A percentile compares a stretch with the other conserved stretches of the same genome.
These are phyloP conservation scores for Colletotrichum liaoningense DNA, from an alignment of 2,329 filamentous ascomycete genomes.

Conservation along the genomic window DNA sequence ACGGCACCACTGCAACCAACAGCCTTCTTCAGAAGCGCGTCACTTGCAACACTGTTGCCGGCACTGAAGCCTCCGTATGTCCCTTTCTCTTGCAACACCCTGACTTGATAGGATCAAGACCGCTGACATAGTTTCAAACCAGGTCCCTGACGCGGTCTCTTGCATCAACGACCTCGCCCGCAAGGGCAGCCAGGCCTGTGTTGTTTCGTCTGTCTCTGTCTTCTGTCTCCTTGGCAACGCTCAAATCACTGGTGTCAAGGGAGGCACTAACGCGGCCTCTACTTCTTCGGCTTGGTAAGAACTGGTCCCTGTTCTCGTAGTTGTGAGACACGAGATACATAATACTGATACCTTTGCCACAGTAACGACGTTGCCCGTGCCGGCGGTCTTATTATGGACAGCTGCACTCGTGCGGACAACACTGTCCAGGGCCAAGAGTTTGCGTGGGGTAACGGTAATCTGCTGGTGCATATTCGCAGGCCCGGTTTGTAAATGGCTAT, in stretches of 20 bases:
- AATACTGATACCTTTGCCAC: background rate
- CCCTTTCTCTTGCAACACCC: too few species aligned
- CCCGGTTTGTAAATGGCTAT: too few species aligned
- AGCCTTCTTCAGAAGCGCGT: slow-evolving; percentile 13
- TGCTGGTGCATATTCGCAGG: slow-evolving; percentile 12
- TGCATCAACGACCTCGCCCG: slow-evolving; percentile 32
- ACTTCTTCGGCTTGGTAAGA: slow-evolving; percentile 27
- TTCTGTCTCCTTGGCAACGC: slow-evolving; percentile 21
- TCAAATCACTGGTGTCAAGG: slow-evolving; percentile 1
- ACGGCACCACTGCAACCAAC: background rate
- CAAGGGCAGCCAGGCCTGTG: background rate
- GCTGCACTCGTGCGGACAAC: slow-evolving; percentile 32
- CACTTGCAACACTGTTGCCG: slow-evolving; percentile 10
- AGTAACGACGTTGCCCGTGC: slow-evolving; percentile 34
- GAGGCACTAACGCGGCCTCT: background rate
- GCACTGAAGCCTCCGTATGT: slow-evolving; percentile 17
- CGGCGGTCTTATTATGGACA: slow-evolving; percentile 29
- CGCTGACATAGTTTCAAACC: background rate
- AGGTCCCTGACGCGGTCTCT: slow-evolving; percentile 27
- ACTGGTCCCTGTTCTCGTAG: background rate
- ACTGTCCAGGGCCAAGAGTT: slow-evolving; percentile 21
- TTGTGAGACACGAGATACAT: too few species aligned
- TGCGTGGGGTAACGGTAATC: slow-evolving; percentile 17
- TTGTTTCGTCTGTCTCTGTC: background rate
- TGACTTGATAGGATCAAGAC: too few species aligned